Evolutionary conservation across 176 grass and related monocot genomes (phyloP), one percentile per base, ranked within the genome.

Genomic region (Oryza longistaminata): DNA sequence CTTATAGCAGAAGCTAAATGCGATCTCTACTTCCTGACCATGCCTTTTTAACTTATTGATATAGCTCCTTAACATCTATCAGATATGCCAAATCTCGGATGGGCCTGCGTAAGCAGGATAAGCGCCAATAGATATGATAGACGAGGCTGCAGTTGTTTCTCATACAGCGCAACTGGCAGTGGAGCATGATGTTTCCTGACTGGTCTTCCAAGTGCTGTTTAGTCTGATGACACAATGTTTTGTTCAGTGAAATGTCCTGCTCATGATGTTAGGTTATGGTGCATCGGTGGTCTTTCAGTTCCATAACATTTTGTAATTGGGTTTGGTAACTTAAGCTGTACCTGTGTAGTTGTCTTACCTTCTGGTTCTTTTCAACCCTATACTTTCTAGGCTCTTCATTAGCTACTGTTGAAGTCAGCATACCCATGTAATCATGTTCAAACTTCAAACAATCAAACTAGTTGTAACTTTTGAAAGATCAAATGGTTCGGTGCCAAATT

Each of bases 41-140:
- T 78, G 4, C 14, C 73, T 73, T 77, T 77, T 67, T 33, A 33
- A 37, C 45, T 19, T 79, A 31, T 14, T 50, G 29, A 33, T 79
- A 13, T 39, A 7, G 0, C 80, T 75, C 64, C 88, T 84, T 97
- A 85, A 94, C 81, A 25, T 69, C 43, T 39, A 43, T 29, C 85
- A 99, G 96, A 86, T 99, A 99, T 84, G 96, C 96, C 35, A 99
- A 96, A 91, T 94, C 93, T 48, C 88, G 96, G 42, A 99, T 98
- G 96, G 96, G 96, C 50, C 83, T 95, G 61, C 90, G 88, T 22
- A 97, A 88, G 81, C 88, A 71, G 42, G 85, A 92, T 33, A 92
- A 75, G 82, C 66, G 22, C 46, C 40, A 60, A 11, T 93, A 83
- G 74, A 72, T 82, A 21, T 73, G 80, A 73, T 84, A 58, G 50